Evolutionary conservation across 176 grass and related monocot species (phyloP), one percentile per base, ranked within the genome.

Genomic region (Zoysia japonica): DNA sequence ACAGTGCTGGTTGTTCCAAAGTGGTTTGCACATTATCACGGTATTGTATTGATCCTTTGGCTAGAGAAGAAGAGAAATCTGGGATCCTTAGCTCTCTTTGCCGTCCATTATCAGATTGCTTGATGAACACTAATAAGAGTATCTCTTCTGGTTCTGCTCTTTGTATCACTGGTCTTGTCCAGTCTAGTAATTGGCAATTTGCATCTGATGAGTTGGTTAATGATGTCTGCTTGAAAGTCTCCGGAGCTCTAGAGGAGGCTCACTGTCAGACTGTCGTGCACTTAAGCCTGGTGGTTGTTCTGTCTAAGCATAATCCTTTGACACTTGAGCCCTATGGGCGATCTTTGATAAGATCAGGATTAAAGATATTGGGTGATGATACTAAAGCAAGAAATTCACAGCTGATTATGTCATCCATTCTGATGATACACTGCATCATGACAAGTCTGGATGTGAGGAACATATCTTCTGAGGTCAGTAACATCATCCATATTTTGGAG

Each of bases 261-360:
- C 53, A 66, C 56, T 78, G 82, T 46, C 79, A 82, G 40, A 92
- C 87, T 63, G 80, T 44, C 66, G 60, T 74, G 3, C 89, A 96
- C 61, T 48, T 96, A 47, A 77, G 48, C 47, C 78, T 96, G 75
- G 85, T 85, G 81, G 59, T 90, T 55, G 87, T 75, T 75, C 85
- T 92, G 7, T 65, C 65, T 9, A 86, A 80, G 13, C 54, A 80
- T 57, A 86, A 90, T 60, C 79, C 67, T 48, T 67, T 86, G 54
- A 80, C 71, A 63, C 78, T 96, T 59, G 93, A 96, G 43, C 84
- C 93, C 63, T 96, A 92, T n/a, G 81, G 82, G 7, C 80, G 90
- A 15, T 90, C 93, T 39, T 81, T 96, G 56, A 71, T 96, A 70
- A 84, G 77, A 73, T 96, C 93, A 9, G 93, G 87, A 16, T 71